Percentiles rank a stretch among this genome's conserved stretches.
phyloP scores from a whole-genome alignment of 2,329 filamentous ascomycete species.

The Monilinia aucupariae region DNA sequence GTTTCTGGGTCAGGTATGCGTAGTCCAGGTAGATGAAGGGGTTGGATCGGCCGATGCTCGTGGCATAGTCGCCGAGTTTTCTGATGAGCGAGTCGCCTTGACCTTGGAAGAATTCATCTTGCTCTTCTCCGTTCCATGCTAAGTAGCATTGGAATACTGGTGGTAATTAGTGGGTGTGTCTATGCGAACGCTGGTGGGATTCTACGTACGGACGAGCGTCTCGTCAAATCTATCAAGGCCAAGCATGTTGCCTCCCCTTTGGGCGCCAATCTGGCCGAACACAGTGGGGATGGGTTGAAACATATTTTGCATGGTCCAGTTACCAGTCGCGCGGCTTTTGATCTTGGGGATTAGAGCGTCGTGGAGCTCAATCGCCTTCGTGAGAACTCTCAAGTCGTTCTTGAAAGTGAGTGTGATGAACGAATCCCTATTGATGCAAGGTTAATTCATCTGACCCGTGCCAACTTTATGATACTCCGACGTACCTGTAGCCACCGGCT shows the following conservation, averaged over 20 bases:
- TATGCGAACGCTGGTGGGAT: not conserved
- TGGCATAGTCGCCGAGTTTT: not conserved
- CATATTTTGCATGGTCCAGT: not conserved
- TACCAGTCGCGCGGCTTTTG: not conserved
- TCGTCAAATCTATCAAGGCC: not conserved
- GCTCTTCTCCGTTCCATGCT: not conserved
- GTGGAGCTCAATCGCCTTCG: constrained; percentile 8
- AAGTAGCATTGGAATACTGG: not conserved
- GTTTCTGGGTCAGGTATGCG: not conserved
- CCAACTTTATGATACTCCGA: not conserved
- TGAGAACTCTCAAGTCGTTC: constrained; percentile 6
- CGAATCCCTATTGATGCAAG: not conserved
- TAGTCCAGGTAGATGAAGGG: constrained; percentile 1
- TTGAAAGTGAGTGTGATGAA: constrained; percentile 7
- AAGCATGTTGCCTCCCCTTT: not conserved
- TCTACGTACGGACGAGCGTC: not conserved
- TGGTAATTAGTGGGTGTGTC: not conserved
- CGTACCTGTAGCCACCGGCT: not conserved
- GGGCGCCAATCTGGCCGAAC: not conserved
- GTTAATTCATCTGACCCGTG: not conserved
- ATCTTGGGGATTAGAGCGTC: not conserved
- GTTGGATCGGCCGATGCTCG: not conserved
- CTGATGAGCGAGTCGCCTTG: not conserved
- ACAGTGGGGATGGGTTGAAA: not conserved
- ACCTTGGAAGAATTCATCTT: not conserved